Conservation (phyloP, 2,329 filamentous ascomycete genomes). For the Cladosporium sp. region DNA sequence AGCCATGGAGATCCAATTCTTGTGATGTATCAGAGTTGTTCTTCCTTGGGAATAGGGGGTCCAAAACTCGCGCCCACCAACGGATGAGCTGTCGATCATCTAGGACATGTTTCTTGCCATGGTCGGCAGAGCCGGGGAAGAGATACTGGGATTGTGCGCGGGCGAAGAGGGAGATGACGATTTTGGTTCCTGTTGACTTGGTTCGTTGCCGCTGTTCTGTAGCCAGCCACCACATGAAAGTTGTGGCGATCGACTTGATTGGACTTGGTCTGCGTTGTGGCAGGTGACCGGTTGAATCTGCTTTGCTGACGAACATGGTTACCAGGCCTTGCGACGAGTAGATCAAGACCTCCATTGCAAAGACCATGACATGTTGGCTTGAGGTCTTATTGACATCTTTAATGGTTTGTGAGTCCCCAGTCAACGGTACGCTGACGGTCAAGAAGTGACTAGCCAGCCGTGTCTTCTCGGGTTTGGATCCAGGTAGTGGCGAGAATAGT, state of each 20-base stretch:
- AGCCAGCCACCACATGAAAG: conserved; percentile 75
- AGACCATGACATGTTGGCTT: conserved; percentile 60
- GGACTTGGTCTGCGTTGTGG: conserved; percentile 68
- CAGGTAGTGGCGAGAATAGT: conserved; percentile 76
- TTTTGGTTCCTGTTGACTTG: conserved; percentile 55
- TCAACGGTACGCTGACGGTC: conserved; percentile 53
- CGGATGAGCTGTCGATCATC: conserved; percentile 86
- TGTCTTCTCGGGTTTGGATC: conserved; percentile 70
- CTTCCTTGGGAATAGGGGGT: conserved; percentile 63
- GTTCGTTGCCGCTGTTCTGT: conserved; percentile 38
- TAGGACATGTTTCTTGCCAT: conserved; percentile 82
- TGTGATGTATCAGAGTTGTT: background rate
- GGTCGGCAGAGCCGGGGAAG: conserved; percentile 87
- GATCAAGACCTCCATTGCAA: conserved; percentile 83
- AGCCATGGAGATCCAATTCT: conserved; percentile 61
- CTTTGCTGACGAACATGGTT: conserved; percentile 93
- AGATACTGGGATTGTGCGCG: conserved; percentile 90
- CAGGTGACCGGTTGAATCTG: conserved; percentile 90
- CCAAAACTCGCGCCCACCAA: conserved; percentile 92
- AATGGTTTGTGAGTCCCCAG: conserved; percentile 17
- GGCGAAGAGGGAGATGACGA: conserved; percentile 87
- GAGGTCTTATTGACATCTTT: conserved; percentile 29
- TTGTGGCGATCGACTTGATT: conserved; percentile 69
- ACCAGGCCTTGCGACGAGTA: conserved; percentile 78
- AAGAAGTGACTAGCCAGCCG: conserved; percentile 85